Evolutionary conservation across 352 stramenopile genomes (phyloP).

Genomic region (Phytophthora palmivora): DNA sequence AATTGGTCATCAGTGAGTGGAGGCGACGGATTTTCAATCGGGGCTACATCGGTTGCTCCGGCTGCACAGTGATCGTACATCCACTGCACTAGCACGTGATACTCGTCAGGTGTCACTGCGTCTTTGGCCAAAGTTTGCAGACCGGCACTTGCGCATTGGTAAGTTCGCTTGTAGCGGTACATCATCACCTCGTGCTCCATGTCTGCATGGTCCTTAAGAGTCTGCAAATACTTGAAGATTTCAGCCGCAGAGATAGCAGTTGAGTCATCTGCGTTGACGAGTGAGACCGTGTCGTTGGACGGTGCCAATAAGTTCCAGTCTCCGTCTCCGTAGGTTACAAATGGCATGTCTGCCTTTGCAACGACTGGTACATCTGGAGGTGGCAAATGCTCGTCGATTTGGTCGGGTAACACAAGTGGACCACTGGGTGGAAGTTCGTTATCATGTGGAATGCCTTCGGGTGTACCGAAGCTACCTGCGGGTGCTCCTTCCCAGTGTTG

Average conservation of each 20-base stretch:
- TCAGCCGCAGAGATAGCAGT: constrained; percentile 31
- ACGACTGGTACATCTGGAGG: constrained; percentile 27
- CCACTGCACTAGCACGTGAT: constrained; percentile 44
- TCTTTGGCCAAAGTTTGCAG: constrained; percentile 40
- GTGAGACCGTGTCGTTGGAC: constrained; percentile 38
- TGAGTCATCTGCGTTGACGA: constrained; percentile 41
- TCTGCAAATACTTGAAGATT: constrained; percentile 43
- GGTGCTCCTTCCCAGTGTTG: constrained; percentile 1
- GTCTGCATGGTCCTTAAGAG: constrained; percentile 34
- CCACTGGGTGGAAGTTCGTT: constrained; percentile 1
- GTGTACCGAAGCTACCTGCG: constrained; percentile 5
- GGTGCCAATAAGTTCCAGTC: constrained; percentile 48
- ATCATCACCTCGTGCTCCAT: constrained; percentile 29
- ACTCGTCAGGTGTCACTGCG: constrained; percentile 35
- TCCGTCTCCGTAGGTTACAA: constrained; percentile 24
- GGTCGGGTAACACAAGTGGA: constrained; percentile 1
- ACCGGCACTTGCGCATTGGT: constrained; percentile 36
- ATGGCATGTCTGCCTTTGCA: constrained; percentile 19
- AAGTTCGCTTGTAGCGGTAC: constrained; percentile 44
- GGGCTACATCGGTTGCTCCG: constrained; percentile 19
- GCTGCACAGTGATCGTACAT: constrained; percentile 50
- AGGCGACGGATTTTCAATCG: constrained; percentile 2
- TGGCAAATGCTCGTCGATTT: constrained; percentile 7
- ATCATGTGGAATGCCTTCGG: constrained; percentile 4
- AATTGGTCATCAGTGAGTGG: constrained; percentile 18